A percentile compares a stretch with the other conserved stretches of the same genome.
phyloP scores from a whole-genome alignment of 208 protist genomes.

The Crithidia brevicula region DNA sequence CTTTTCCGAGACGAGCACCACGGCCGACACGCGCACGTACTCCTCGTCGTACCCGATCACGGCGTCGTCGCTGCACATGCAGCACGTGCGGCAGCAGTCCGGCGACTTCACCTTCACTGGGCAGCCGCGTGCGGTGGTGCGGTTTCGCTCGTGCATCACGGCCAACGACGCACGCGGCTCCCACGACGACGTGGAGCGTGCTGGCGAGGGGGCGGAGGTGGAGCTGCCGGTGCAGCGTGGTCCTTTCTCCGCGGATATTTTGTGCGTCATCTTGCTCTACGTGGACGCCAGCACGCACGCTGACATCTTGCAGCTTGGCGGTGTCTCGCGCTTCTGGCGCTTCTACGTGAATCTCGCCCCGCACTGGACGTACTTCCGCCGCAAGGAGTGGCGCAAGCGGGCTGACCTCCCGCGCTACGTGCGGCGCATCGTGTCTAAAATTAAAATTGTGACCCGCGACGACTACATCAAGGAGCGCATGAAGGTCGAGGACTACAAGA shows the following conservation, averaged over 20 bases:
- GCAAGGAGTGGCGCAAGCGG: conserved; percentile 57
- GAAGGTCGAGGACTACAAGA: conserved; percentile 62
- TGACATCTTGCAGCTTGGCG: conserved; percentile 66
- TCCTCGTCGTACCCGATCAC: conserved; percentile 38
- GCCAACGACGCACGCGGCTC: conserved; percentile 26
- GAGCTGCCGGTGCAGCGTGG: conserved; percentile 56
- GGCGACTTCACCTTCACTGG: conserved; percentile 72
- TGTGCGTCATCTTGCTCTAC: conserved; percentile 77
- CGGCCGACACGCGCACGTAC: conserved; percentile 41
- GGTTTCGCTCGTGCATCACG: conserved; percentile 81
- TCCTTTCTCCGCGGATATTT: conserved; percentile 74
- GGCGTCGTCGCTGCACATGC: conserved; percentile 34
- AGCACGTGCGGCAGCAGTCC: conserved; percentile 40
- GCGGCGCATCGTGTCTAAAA: conserved; percentile 64
- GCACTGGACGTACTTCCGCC: conserved; percentile 83
- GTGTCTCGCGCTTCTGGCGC: conserved; percentile 77
- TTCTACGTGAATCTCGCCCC: conserved; percentile 81
- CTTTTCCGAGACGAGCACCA: conserved; percentile 49
- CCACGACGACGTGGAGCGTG: conserved; percentile 6
- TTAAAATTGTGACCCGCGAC: conserved; percentile 80
- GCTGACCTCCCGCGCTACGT: conserved; percentile 67
- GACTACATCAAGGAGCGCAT: conserved; percentile 73
- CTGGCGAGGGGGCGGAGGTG: conserved; percentile 1
- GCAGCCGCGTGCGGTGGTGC: conserved; percentile 64
- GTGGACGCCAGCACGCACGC: conserved; percentile 53